Evolutionary conservation across 306 rosid genomes (phyloP).

Genomic region (Cucumis hystrix): DNA sequence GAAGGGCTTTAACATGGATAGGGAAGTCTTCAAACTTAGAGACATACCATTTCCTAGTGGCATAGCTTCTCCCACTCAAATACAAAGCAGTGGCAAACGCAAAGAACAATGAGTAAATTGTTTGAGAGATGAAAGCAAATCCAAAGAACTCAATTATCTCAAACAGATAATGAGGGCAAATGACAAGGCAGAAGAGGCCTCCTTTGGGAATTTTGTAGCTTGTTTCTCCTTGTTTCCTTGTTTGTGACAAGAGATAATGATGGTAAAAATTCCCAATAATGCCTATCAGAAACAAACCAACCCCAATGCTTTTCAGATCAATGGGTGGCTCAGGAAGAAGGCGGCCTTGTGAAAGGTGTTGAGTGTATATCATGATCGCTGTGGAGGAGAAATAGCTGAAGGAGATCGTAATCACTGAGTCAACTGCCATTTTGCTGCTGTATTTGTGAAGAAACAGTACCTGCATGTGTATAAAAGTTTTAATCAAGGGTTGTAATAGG

Average conservation of each 20-base stretch:
- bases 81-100: conserved; percentile 34
- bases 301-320: conserved; percentile 36
- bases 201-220: conserved; percentile 69
- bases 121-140: conserved; percentile 51
- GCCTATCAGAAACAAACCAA: conserved; percentile 37
- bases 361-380: conserved; percentile 42
- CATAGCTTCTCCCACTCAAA: conserved; percentile 57
- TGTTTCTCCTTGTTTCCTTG: conserved; percentile 40
- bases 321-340: conserved; percentile 32
- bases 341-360: conserved; percentile 32
- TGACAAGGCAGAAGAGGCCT: conserved; percentile 51
- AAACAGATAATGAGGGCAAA: conserved; percentile 77
- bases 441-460: conserved; percentile 42
- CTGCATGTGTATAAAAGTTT: not conserved
- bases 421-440: conserved; percentile 43
- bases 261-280: conserved; percentile 67
- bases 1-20: conserved; percentile 44
- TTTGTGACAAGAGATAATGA: conserved; percentile 47
- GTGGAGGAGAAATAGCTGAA: conserved; percentile 32
- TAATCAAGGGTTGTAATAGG: too few species aligned
- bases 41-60: conserved; percentile 58
- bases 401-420: conserved; percentile 29
- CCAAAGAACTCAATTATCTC: conserved; percentile 52
- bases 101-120: conserved; percentile 26
- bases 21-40: conserved; percentile 73